Evolutionary conservation across 805 yeast genomes (phyloP).

Genomic region (Hagleromyces aurorensis): DNA sequence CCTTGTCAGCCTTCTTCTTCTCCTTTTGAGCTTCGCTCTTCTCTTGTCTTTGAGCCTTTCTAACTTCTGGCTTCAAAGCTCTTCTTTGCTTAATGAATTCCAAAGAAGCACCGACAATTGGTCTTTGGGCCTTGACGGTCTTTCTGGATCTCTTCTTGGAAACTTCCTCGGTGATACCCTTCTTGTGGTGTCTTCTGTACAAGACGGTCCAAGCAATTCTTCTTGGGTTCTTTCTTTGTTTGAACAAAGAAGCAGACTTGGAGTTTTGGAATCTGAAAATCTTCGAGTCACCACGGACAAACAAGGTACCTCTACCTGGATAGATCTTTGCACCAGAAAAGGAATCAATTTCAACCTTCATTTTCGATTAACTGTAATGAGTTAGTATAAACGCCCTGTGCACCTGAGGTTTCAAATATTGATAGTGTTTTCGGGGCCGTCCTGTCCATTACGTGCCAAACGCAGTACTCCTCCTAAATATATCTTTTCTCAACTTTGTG

Average conservation of each 20-base stretch:
- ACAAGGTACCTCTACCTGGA: constrained; percentile 99
- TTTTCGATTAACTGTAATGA: constrained; percentile 32
- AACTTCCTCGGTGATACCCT: constrained; percentile 98
- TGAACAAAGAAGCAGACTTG: constrained; percentile 95
- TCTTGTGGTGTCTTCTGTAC: constrained; percentile 99
- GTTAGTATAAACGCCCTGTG: too few species aligned
- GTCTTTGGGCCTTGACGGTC: constrained; percentile 98
- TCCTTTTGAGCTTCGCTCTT: constrained; percentile 78
- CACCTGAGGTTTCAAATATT: too few species aligned
- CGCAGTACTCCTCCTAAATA: too few species aligned
- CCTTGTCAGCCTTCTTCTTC: constrained; percentile 86
- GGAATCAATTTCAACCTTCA: constrained; percentile 99
- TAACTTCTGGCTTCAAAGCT: constrained; percentile 89
- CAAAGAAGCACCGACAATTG: constrained; percentile 98
- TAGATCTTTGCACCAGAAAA: constrained; percentile 99
- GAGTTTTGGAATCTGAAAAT: constrained; percentile 98
- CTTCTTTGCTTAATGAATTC: constrained; percentile 98
- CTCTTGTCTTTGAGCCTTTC: constrained; percentile 95
- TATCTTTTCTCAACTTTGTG: too few species aligned
- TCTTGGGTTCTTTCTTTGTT: constrained; percentile 99
- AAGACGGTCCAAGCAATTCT: constrained; percentile 99
- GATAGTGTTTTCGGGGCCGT: too few species aligned
- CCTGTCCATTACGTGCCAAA: too few species aligned
- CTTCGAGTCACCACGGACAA: constrained; percentile 99
- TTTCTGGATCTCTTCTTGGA: constrained; percentile 95